A percentile compares a stretch with the other conserved stretches of the same genome.
These are phyloP conservation scores for Umbellularia californica DNA, from an alignment of 164 flowering plant species.

Conservation along the genomic window DNA sequence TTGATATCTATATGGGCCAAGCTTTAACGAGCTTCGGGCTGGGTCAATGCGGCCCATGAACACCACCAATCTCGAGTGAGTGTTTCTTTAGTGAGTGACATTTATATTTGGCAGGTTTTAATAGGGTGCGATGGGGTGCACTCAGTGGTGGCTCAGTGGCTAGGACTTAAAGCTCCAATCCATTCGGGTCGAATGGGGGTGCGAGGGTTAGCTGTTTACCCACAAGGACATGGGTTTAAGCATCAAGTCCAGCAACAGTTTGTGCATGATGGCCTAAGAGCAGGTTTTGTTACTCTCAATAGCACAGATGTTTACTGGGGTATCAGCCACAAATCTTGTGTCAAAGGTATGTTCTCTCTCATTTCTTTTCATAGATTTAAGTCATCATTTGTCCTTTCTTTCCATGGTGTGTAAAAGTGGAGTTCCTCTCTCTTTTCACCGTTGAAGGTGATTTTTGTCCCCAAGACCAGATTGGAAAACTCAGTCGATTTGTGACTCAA, in stretches of 20 bases:
- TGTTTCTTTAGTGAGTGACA: too few relatives aligned
- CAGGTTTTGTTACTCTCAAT: slow-evolving; percentile 33
- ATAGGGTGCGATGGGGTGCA: slow-evolving; percentile 64
- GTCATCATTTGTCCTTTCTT: not conserved
- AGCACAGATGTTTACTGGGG: slow-evolving; percentile 43
- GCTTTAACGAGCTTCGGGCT: too few relatives aligned
- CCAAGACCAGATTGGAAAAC: too few relatives aligned
- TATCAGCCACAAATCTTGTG: slow-evolving; percentile 5
- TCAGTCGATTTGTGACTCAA: too few relatives aligned
- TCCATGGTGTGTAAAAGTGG: not conserved
- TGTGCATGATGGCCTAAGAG: slow-evolving; percentile 19
- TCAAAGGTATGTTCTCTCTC: not conserved
- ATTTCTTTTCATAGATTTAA: not conserved
- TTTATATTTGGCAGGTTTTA: slow-evolving; percentile 23
- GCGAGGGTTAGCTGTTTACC: slow-evolving; percentile 39
- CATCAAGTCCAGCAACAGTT: slow-evolving; percentile 25
- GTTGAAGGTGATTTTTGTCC: too few relatives aligned
- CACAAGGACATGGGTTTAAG: slow-evolving; percentile 42
- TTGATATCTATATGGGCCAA: too few relatives aligned
- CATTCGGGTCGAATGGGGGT: slow-evolving; percentile 38
- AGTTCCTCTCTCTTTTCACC: not conserved
- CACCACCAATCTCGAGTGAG: too few relatives aligned
- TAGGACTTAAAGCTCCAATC: slow-evolving; percentile 34
- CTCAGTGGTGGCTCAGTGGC: slow-evolving; percentile 50
- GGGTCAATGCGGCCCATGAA: too few relatives aligned